Evolutionary conservation across 441 rosid species (phyloP).

Genomic region (Arabidopsis hybrid): DNA sequence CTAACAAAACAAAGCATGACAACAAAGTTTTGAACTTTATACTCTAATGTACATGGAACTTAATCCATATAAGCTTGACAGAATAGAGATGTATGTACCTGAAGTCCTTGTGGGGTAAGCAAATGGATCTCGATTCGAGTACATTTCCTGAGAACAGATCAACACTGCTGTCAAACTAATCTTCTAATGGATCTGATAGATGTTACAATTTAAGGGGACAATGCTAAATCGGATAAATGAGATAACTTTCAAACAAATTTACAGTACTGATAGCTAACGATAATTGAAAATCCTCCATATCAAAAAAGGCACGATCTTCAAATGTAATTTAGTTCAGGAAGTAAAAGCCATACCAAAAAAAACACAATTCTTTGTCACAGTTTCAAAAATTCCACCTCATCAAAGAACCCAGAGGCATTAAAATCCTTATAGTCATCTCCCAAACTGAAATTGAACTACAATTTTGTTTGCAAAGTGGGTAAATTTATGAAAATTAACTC

Average conservation of each 20-base stretch:
- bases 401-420: constrained; percentile 7
- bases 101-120: constrained; percentile 90
- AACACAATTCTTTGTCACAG: no score
- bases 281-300: constrained; percentile 1
- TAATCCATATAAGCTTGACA: neutral
- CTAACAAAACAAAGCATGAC: neutral
- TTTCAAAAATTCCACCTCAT: neutral
- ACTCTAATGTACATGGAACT: constrained; percentile 17
- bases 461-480: neutral
- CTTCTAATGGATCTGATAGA: constrained; percentile 7
- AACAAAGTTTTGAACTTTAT: neutral
- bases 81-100: constrained; percentile 54
- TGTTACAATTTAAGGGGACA: neutral
- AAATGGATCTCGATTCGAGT: constrained; percentile 96
- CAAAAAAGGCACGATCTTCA: neutral
- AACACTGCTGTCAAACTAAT: constrained; percentile 26
- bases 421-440: constrained; percentile 15
- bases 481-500: neutral
- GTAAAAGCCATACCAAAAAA: neutral
- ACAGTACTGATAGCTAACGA: neutral
- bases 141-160: constrained; percentile 74
- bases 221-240: neutral
- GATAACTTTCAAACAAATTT: neutral
- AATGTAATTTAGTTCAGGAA: constrained; percentile 13
- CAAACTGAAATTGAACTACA: neutral